Evolutionary conservation across 2,329 filamentous ascomycete genomes (phyloP).

Genomic region (Stemphylium vesicarium): DNA sequence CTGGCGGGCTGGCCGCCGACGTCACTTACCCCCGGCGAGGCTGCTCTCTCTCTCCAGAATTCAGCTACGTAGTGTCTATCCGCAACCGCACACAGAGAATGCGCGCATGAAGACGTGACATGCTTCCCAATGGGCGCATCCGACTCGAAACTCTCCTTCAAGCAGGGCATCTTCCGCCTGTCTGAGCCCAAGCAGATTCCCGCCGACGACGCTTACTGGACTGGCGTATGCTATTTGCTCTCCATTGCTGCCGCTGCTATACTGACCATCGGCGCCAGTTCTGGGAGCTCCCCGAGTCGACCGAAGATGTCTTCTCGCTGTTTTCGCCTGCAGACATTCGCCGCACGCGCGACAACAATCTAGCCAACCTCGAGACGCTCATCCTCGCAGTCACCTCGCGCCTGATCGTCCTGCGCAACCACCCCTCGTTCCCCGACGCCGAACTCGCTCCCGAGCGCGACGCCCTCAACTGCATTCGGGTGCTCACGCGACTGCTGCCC

Average conservation of each 20-base stretch:
- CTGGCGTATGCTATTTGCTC: slow-evolving; percentile 67
- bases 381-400: slow-evolving; percentile 83
- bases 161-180: slow-evolving; percentile 95
- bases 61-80: slow-evolving; percentile 2
- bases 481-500: slow-evolving; percentile 86
- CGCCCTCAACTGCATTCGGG: slow-evolving; percentile 92
- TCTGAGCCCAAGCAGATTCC: slow-evolving; percentile 90
- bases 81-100: slow-evolving; percentile 9
- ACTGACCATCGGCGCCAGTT: slow-evolving; percentile 64
- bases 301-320: slow-evolving; percentile 95
- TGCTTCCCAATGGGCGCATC: slow-evolving; percentile 83
- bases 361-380: slow-evolving; percentile 89
- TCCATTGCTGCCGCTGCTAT: slow-evolving; percentile 11
- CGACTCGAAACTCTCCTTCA: slow-evolving; percentile 98
- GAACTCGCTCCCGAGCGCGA: slow-evolving; percentile 83
- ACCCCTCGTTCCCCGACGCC: slow-evolving; percentile 87
- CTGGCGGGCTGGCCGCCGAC: slow-evolving; percentile 26
- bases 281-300: slow-evolving; percentile 94
- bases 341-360: slow-evolving; percentile 80
- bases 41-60: slow-evolving; percentile 1
- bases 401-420: slow-evolving; percentile 80
- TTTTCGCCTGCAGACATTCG: slow-evolving; percentile 83
- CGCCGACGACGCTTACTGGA: slow-evolving; percentile 90
- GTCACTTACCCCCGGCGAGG: slow-evolving; percentile 22
- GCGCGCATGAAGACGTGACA: slow-evolving; percentile 38